Evolutionary conservation across 2,329 filamentous ascomycete genomes (phyloP).

Genomic region (Aureobasidium subglaciale): DNA sequence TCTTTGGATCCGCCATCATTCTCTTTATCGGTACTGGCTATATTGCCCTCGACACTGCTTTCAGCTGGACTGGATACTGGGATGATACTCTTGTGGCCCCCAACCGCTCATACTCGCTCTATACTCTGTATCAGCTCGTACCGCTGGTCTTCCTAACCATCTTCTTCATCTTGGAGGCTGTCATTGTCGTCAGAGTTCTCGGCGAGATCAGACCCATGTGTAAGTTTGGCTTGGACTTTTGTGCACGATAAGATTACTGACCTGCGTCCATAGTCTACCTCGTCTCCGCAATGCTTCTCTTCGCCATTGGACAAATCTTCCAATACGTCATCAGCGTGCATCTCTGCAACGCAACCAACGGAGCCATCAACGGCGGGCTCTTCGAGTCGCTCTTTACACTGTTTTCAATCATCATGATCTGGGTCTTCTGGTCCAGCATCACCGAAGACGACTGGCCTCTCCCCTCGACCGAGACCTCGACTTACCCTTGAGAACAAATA

Average conservation of each 20-base stretch:
- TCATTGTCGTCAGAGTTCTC: slow-evolving; percentile 78
- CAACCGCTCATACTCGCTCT: slow-evolving; percentile 74
- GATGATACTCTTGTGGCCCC: slow-evolving; percentile 43
- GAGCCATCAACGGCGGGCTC: slow-evolving; percentile 85
- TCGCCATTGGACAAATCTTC: slow-evolving; percentile 90
- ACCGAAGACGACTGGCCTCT: slow-evolving; percentile 96
- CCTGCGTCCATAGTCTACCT: slow-evolving; percentile 58
- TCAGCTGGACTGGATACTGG: slow-evolving; percentile 76
- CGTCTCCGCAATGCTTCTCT: slow-evolving; percentile 64
- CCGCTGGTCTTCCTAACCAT: slow-evolving; percentile 83
- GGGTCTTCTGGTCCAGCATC: slow-evolving; percentile 98
- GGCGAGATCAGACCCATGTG: slow-evolving; percentile 87
- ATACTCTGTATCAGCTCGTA: slow-evolving; percentile 85
- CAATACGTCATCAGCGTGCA: slow-evolving; percentile 89
- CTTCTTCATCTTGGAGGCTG: slow-evolving; percentile 75
- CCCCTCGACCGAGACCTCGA: slow-evolving; percentile 31
- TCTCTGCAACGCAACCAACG: slow-evolving; percentile 74
- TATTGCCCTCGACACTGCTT: slow-evolving; percentile 89
- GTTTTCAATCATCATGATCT: slow-evolving; percentile 71
- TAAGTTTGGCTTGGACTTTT: slow-evolving; percentile 39
- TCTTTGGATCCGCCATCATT: slow-evolving; percentile 60
- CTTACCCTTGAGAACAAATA: not conserved
- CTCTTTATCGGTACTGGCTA: slow-evolving; percentile 90
- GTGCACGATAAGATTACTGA: slow-evolving; percentile 11
- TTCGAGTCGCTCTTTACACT: slow-evolving; percentile 93